Evolutionary conservation across 2,329 filamentous ascomycete species (phyloP).

Genomic region (Fusarium verrucosum): DNA sequence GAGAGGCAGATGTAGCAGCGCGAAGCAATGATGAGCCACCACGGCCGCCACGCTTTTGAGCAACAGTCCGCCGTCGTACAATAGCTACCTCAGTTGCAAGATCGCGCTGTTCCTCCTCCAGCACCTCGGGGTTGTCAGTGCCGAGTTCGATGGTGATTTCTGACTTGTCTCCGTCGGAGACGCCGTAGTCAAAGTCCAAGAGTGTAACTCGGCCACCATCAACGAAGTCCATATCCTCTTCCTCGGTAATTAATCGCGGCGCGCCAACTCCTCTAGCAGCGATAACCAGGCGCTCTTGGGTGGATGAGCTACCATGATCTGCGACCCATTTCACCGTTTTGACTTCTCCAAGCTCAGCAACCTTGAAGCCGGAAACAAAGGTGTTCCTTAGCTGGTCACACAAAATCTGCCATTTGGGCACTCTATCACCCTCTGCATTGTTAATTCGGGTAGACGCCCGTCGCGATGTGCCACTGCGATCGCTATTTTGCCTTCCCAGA

Average conservation of each 20-base stretch:
- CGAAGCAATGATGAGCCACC: slow-evolving; percentile 56
- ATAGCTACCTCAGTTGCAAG: slow-evolving; percentile 82
- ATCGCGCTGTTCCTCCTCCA: slow-evolving; percentile 78
- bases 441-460: slow-evolving; percentile 47
- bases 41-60: slow-evolving; percentile 65
- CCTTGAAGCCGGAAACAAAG: slow-evolving; percentile 72
- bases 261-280: slow-evolving; percentile 75
- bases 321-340: slow-evolving; percentile 78
- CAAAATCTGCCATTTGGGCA: slow-evolving; percentile 74
- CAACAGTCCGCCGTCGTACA: slow-evolving; percentile 76
- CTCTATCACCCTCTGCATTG: slow-evolving; percentile 48
- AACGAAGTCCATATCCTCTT: slow-evolving; percentile 78
- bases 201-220: slow-evolving; percentile 79
- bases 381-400: slow-evolving; percentile 75
- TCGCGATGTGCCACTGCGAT: slow-evolving; percentile 44
- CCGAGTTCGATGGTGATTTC: slow-evolving; percentile 79
- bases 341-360: slow-evolving; percentile 72
- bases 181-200: slow-evolving; percentile 76
- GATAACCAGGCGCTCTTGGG: slow-evolving; percentile 70
- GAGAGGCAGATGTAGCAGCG: slow-evolving; percentile 56
- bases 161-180: slow-evolving; percentile 62
- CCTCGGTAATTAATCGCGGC: slow-evolving; percentile 66
- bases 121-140: slow-evolving; percentile 71
- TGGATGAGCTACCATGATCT: slow-evolving; percentile 57
- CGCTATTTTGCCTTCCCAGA: slow-evolving; percentile 47